phyloP scores from a whole-genome alignment of 192 early-diverging fungal genomes.

The Thamnidium elegans region DNA sequence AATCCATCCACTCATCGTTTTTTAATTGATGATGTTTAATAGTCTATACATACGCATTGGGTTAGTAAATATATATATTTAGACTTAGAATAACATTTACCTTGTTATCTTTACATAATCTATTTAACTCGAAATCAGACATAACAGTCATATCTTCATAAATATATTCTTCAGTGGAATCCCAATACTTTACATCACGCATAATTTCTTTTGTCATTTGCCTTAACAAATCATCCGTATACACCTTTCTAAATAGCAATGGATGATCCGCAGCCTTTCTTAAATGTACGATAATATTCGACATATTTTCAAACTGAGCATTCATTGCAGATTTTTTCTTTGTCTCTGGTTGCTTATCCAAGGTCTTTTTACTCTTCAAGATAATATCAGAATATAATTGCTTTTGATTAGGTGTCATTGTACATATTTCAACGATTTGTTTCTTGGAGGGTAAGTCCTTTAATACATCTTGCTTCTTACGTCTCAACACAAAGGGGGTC shows the following conservation, averaged over 20 bases:
- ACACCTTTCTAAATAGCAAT: slow-evolving; percentile 67
- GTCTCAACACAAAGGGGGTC: slow-evolving; percentile 84
- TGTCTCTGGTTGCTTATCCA: slow-evolving; percentile 13
- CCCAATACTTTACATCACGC: slow-evolving; percentile 69
- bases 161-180: slow-evolving; percentile 70
- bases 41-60: slow-evolving; percentile 18
- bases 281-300: slow-evolving; percentile 73
- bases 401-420: slow-evolving; percentile 48
- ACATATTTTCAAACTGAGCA: slow-evolving; percentile 32
- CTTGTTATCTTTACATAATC: slow-evolving; percentile 57
- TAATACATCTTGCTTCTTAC: slow-evolving; percentile 74
- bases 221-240: slow-evolving; percentile 50
- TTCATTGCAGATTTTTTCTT: slow-evolving; percentile 17
- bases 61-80: not conserved
- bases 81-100: slow-evolving; percentile 26
- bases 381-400: slow-evolving; percentile 53
- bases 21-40: slow-evolving; percentile 45
- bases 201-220: slow-evolving; percentile 67
- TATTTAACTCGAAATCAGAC: slow-evolving; percentile 84
- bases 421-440: slow-evolving; percentile 48
- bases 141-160: slow-evolving; percentile 85
- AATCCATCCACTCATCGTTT: slow-evolving; percentile 61
- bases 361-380: slow-evolving; percentile 22
- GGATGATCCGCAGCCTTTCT: slow-evolving; percentile 87
- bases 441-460: slow-evolving; percentile 63